Conservation (phyloP, 1,139 yeast genomes). For the Kazachstania sp. region DNA sequence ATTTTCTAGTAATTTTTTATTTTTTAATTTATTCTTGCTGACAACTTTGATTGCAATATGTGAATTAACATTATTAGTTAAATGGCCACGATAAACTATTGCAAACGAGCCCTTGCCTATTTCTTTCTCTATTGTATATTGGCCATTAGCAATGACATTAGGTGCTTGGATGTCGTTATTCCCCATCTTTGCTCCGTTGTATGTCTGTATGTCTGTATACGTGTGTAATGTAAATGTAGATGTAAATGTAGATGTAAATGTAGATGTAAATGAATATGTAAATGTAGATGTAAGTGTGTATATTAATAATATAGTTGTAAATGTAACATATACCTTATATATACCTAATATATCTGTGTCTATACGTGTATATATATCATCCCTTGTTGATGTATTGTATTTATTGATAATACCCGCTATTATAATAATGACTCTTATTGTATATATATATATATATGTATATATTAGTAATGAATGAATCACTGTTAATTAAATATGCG, state of each 20-base stretch:
- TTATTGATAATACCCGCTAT: not conserved
- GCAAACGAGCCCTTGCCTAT: slow-evolving; percentile 96
- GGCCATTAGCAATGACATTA: slow-evolving; percentile 10
- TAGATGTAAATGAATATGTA: not conserved
- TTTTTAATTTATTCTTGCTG: slow-evolving; percentile 68
- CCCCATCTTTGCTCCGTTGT: not conserved
- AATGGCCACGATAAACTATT: slow-evolving; percentile 68
- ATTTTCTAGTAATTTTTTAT: slow-evolving; percentile 80
- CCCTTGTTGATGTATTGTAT: no score
- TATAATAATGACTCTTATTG: no score
- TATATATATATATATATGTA: no score
- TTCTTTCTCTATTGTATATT: slow-evolving; percentile 37
- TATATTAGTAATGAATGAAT: not conserved
- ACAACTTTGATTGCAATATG: slow-evolving; percentile 74
- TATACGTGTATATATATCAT: no score
- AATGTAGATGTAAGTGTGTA: not conserved
- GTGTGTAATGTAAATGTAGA: not conserved
- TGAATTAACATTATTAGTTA: slow-evolving; percentile 24
- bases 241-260: not conserved
- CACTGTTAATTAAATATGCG: not conserved
- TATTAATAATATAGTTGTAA: no score
- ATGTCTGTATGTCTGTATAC: not conserved
- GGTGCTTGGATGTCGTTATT: not conserved
- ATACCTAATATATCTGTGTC: no score
- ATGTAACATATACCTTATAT: no score